Base-by-base conservation (phyloP, 1,284 basidiomycete genomes). In the Lentinus polychrous region DNA sequence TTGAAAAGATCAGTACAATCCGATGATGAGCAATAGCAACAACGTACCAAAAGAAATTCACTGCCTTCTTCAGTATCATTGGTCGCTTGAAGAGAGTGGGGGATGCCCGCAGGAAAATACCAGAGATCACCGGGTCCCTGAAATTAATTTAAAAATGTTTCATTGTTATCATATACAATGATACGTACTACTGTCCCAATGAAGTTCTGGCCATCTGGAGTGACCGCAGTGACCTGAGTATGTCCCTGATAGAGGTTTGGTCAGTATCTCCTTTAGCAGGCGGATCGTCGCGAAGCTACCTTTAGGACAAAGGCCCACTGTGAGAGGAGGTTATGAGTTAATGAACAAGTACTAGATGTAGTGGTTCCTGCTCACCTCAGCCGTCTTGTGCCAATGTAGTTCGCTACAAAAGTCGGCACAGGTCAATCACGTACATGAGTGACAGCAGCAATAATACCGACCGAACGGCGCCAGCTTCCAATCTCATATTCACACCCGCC, bases 41-140 rank as follows among this genome's bases (percentile, higher is more conserved):
- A 23, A 53, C 17, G 53, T 45, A 85, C 83, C 55, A 89, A 68
- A 31, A 89, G 62, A 61, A 87, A 88, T 61, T 89, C 85, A 5
- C 78, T 68, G 1, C 83, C 85, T 4, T 76, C 76, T 7, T 70
- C 66, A 38, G 70, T 62, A 46, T 78, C 75, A 22, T 66, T 65
- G 5, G 76, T 78, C 17, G 80, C 83, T 66, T 88, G 85, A 17
- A 88, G 67, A 37, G 61, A 64, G 54, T 69, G 67, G 0, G 67
- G 67, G 49, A 79, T 72, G n/a, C 84, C 83, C 12, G 82, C 66
- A 14, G 84, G 83, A 70, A 86, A 86, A 66, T 78, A 86, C 83
- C 83, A 74, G 18, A 73, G 57, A 48, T 73, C 71, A 2, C 69
- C 69, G 8, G 65, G 54, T 11, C 59, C 55, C 67, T 70, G 24